Percentiles rank a stretch among this genome's conserved stretches.
Evolutionary conservation across 169 alveolate genomes (phyloP).

Genomic region (Eimeria necatrix): DNA sequence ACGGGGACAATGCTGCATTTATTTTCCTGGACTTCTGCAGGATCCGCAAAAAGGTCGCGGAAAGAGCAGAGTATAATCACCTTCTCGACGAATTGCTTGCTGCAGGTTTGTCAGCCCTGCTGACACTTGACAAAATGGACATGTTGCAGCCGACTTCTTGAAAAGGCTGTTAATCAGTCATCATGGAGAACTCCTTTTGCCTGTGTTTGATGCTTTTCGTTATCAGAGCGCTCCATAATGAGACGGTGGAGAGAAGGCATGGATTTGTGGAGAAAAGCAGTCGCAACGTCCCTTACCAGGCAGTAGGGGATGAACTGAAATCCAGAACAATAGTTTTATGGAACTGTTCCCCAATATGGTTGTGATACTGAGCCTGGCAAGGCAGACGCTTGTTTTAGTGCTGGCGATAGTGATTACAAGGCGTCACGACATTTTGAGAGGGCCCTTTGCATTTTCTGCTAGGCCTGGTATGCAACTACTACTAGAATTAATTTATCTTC

Average conservation of each 20-base stretch:
- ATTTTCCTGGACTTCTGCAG: not conserved
- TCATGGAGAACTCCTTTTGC: too few relatives aligned
- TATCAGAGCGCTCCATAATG: conserved; percentile 70
- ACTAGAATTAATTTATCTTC: too few relatives aligned
- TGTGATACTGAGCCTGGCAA: too few relatives aligned
- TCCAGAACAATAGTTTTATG: too few relatives aligned
- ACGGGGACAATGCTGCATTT: not conserved
- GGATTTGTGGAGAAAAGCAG: conserved; percentile 74
- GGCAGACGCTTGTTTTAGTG: too few relatives aligned
- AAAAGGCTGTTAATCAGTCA: too few relatives aligned
- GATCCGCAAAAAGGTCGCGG: conserved; percentile 71
- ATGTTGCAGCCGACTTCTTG: not conserved
- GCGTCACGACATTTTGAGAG: too few relatives aligned
- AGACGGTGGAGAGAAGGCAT: conserved; percentile 70
- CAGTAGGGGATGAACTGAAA: not conserved
- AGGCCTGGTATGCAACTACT: too few relatives aligned
- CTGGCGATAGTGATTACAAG: too few relatives aligned
- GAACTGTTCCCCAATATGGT: too few relatives aligned
- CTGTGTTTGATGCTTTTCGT: not conserved
- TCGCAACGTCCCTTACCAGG: conserved; percentile 42
- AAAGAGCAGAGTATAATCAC: conserved; percentile 63
- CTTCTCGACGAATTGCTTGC: conserved; percentile 69
- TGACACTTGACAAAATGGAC: too few relatives aligned
- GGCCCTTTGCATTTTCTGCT: too few relatives aligned
- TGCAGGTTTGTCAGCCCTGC: conserved; percentile 29